A percentile compares a stretch with the other conserved stretches of the same genome.
Conservation (phyloP, 768 basidiomycete genomes). For the Tremella fuciformis region DNA sequence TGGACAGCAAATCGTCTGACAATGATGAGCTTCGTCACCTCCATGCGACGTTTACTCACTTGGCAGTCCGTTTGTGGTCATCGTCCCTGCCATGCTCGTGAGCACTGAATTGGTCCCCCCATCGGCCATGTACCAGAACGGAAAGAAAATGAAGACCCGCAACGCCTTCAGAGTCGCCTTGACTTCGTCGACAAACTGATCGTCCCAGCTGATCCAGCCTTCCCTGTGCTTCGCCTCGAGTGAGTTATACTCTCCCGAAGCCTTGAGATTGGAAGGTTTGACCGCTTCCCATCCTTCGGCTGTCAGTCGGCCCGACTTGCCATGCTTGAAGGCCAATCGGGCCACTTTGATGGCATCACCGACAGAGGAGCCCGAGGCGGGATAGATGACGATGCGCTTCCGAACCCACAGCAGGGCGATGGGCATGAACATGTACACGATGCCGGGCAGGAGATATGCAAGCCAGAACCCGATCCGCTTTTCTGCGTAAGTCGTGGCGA, state of each 20-base stretch:
- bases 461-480: conserved; percentile 41
- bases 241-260: conserved; percentile 6
- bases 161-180: conserved; percentile 35
- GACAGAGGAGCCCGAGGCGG: conserved; percentile 41
- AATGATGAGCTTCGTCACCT: conserved; percentile 2
- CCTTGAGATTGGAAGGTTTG: conserved; percentile 30
- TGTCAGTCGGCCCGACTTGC: conserved; percentile 17
- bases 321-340: conserved; percentile 18
- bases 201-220: conserved; percentile 36
- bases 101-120: conserved; percentile 36
- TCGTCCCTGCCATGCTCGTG: conserved; percentile 34
- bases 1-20: conserved; percentile 40
- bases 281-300: conserved; percentile 34
- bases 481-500: conserved; percentile 18
- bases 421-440: conserved; percentile 43
- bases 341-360: conserved; percentile 33
- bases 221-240: conserved; percentile 9
- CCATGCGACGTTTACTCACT: conserved; percentile 1
- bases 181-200: conserved; percentile 47
- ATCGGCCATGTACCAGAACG: conserved; percentile 40
- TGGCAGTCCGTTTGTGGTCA: conserved; percentile 27
- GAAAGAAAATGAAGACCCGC: conserved; percentile 36
- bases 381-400: conserved; percentile 26
- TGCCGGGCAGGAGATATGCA: conserved; percentile 33
- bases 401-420: conserved; percentile 30